A percentile compares a stretch with the other conserved stretches of the same genome.
These are phyloP conservation scores for Lactarius psammicola DNA, from an alignment of 768 basidiomycete species.

Conservation along the genomic window DNA sequence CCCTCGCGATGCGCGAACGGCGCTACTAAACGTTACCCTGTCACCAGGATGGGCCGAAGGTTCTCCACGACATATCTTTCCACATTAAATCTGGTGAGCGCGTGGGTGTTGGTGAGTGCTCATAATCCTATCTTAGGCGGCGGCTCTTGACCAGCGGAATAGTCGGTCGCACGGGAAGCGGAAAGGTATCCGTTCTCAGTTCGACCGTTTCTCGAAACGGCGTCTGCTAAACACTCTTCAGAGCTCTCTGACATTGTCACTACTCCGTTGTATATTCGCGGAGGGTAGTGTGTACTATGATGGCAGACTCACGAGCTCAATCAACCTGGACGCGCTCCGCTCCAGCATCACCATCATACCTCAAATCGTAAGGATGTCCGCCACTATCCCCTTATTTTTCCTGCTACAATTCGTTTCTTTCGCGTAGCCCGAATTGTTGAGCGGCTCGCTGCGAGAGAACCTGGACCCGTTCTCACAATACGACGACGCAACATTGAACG, in stretches of 20 bases:
- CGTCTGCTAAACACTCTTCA: constrained; percentile 19
- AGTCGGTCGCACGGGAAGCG: constrained; percentile 62
- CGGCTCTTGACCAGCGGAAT: neutral
- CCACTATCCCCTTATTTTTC: neutral
- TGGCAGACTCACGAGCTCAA: constrained; percentile 42
- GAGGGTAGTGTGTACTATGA: constrained; percentile 54
- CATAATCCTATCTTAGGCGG: neutral
- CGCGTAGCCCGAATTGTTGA: constrained; percentile 48
- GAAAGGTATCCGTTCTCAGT: constrained; percentile 38
- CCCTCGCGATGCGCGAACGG: constrained; percentile 44
- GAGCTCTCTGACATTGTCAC: constrained; percentile 51
- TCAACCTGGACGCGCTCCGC: constrained; percentile 55
- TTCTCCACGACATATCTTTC: constrained; percentile 52
- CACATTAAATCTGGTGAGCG: constrained; percentile 55
- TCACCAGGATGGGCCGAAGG: constrained; percentile 49
- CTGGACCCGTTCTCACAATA: constrained; percentile 57
- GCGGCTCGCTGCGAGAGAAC: constrained; percentile 56
- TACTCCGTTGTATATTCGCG: constrained; percentile 54
- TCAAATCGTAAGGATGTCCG: constrained; percentile 43
- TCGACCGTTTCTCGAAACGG: constrained; percentile 19
- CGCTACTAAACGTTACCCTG: constrained; percentile 35
- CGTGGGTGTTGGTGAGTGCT: constrained; percentile 50
- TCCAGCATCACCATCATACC: constrained; percentile 59
- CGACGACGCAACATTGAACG: constrained; percentile 52
- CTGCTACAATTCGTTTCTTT: neutral